Evolutionary conservation across 148 eudicot species (phyloP).

Genomic region (Rhododendron vialii): DNA sequence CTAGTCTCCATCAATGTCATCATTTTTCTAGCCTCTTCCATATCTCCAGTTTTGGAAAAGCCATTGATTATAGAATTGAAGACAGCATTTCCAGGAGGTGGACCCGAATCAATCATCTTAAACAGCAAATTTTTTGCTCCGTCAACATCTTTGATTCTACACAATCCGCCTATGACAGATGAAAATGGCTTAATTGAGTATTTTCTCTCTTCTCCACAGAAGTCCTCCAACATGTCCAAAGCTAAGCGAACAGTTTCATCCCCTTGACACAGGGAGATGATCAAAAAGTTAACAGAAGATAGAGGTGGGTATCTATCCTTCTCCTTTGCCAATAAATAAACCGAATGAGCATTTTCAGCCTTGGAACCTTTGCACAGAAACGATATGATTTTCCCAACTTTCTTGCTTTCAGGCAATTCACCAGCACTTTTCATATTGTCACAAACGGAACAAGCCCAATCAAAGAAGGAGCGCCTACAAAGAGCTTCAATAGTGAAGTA

Average conservation of each 20-base stretch:
- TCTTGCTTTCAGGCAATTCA: slow-evolving; percentile 51
- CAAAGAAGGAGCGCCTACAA: slow-evolving; percentile 53
- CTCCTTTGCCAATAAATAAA: slow-evolving; percentile 60
- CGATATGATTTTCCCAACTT: slow-evolving; percentile 58
- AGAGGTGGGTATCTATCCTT: slow-evolving; percentile 42
- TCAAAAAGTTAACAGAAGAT: slow-evolving; percentile 42
- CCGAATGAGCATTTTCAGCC: slow-evolving; percentile 52
- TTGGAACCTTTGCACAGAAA: slow-evolving; percentile 55
- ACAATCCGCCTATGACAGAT: slow-evolving; percentile 54
- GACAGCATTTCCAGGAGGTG: slow-evolving; percentile 74
- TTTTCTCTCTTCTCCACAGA: slow-evolving; percentile 46
- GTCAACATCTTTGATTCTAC: slow-evolving; percentile 56
- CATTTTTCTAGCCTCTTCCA: slow-evolving; percentile 55
- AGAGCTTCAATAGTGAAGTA: slow-evolving; percentile 62
- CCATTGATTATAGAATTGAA: slow-evolving; percentile 54
- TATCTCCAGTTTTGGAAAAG: slow-evolving; percentile 59
- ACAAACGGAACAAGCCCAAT: slow-evolving; percentile 56
- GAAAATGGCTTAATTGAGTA: slow-evolving; percentile 51
- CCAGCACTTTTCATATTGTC: slow-evolving; percentile 61
- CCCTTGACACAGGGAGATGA: slow-evolving; percentile 45
- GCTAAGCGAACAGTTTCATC: slow-evolving; percentile 57
- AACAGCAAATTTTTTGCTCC: slow-evolving; percentile 55
- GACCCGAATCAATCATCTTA: slow-evolving; percentile 74
- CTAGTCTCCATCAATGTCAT: slow-evolving; percentile 62
- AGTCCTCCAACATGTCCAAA: slow-evolving; percentile 51